Evolutionary conservation across 441 rosid genomes (phyloP), one percentile per base, ranked within the genome.

Genomic region (Flueggea neowawraea): DNA sequence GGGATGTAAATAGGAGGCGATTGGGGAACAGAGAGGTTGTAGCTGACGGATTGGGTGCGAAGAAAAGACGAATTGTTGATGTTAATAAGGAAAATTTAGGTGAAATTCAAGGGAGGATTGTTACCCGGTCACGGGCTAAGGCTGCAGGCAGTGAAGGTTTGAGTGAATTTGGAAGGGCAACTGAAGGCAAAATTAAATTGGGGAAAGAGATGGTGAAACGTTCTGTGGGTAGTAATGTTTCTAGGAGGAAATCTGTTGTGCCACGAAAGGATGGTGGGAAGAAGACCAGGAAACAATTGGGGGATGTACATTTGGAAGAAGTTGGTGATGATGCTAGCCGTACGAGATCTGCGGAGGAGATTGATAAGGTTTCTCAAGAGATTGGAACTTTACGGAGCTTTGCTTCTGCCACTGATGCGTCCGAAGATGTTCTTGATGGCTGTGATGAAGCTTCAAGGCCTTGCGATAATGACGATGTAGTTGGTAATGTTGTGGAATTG

Each of bases 21-120:
- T 68, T 64, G 67, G 65, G 75, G 50, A 64, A 54, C 33, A 64
- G 74, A 56, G 60, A 58, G 57, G 69, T 55, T 7, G 66, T 41
- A 15, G 45, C 16, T 16, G 69, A 36, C 7, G 41, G 9, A 36
- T 5, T 36, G 9, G 41, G 6, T 36, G 4, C 41, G 2, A 36
- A 36, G 45, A 57, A 39, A 22, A 47, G 47, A 45, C 43, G 33
- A 6, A 6, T 47, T 11, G 5, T 12, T 14, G 9, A 47, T 11
- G 12, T 43, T 43, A 11, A 11, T 43, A 11, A 43, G 45, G 45
- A 43, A 6, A 11, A 43, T 6, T 43, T 11, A 12, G 50, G 50
- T 4, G n/a, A 12, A 47, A 47, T 14, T 47, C 14, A 12, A 47
- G 50, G 56, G 63, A n/a, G 66, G 66, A 57, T 60, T 36, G 41